Base-by-base conservation (phyloP, 345 rosid genomes). In the Ceriops zippeliana region DNA sequence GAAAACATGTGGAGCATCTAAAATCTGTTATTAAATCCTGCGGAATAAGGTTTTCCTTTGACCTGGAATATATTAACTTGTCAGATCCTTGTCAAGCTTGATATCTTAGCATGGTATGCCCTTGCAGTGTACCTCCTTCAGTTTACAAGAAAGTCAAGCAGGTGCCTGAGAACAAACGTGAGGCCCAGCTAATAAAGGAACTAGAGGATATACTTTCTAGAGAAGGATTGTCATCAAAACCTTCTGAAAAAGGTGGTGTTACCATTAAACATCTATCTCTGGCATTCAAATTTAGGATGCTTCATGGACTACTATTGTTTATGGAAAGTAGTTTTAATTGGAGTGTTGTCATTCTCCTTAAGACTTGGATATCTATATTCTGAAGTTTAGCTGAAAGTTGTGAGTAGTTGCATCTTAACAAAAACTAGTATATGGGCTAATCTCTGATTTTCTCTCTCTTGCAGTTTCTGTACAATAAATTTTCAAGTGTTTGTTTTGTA, bases 71-170 rank as follows among this genome's bases (percentile, higher is more conserved):
- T 62, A 8, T 37, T 59, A 37, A 37, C 52, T 49, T 27, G 64
- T 63, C 58, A n/a, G 26, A 22, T 53, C 60, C 70, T 70, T 46
- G 19, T 58, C 54, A 37, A 70, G 64, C 49, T 27, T 69, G 64
- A 63, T 51, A 1, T 69, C 22, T 56, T 51, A 63, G 34, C 63
- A 47, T 30, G 70, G 8, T 24, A 62, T 61, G 61, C 61, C 52
- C 63, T 71, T 78, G 71, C 85, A 91, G 96, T 77, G 78, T 91
- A 68, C 89, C 97, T 67, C 99, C 99, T 27, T 54, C 72, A 19
- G 62, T 91, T 69, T 95, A 95, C 81, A 89, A 75, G 83, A 95
- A 87, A 78, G 97, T 83, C 70, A 91, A 90, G 82, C 93, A 89
- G 80, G 93, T 70, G 20, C 82, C 93, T 63, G 98, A 91, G 83